These are phyloP conservation scores for Blastobotrys proliferans DNA, from an alignment of 1,139 yeast species.

Conservation along the genomic window DNA sequence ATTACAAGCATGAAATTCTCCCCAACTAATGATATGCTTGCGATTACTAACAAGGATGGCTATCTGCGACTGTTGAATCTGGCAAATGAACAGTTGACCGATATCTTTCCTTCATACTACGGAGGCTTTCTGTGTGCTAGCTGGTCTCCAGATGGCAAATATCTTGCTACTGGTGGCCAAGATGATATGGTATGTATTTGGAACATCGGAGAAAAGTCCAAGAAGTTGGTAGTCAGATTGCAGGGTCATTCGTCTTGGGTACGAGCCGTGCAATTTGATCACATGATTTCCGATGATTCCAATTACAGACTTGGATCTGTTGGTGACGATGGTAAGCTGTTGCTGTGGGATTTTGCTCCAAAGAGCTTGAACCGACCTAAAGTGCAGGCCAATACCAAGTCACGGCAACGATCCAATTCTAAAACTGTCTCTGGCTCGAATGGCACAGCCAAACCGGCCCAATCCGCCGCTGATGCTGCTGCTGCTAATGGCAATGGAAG, in stretches of 20 bases:
- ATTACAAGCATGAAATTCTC: slow-evolving; percentile 51
- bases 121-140: slow-evolving; percentile 58
- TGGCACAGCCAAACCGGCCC: background rate
- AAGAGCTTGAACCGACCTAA: slow-evolving; percentile 43
- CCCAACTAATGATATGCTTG: slow-evolving; percentile 39
- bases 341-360: slow-evolving; percentile 73
- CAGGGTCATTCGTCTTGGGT: slow-evolving; percentile 71
- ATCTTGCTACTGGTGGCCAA: slow-evolving; percentile 50
- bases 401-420: background rate
- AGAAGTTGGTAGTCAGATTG: slow-evolving; percentile 39
- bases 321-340: slow-evolving; percentile 65
- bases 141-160: slow-evolving; percentile 64
- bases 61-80: slow-evolving; percentile 56
- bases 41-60: slow-evolving; percentile 66
- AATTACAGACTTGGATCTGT: slow-evolving; percentile 59
- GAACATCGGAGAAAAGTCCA: slow-evolving; percentile 22
- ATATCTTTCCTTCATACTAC: slow-evolving; percentile 62
- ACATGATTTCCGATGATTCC: slow-evolving; percentile 33
- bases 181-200: slow-evolving; percentile 40
- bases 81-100: slow-evolving; percentile 46
- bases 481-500: background rate
- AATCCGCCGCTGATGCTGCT: no score
- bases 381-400: slow-evolving; percentile 12
- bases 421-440: background rate
- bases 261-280: slow-evolving; percentile 46